phyloP scores from a whole-genome alignment of 306 rosid genomes.

The Prunus davidiana region DNA sequence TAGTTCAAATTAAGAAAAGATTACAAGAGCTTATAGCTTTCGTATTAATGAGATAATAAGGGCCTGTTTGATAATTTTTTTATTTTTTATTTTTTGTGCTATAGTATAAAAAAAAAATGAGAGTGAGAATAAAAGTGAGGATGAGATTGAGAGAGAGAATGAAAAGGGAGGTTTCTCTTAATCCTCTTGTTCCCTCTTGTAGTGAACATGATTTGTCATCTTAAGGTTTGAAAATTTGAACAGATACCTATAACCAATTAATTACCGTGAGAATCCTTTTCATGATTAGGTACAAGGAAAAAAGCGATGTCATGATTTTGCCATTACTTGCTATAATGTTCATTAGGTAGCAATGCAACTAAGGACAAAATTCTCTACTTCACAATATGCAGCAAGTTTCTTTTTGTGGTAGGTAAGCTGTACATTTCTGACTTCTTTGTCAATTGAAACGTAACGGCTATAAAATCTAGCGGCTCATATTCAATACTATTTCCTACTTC shows the following conservation, averaged over 20 bases:
- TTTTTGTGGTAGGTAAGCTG: not conserved
- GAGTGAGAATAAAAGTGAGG: too few species aligned
- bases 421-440: conserved; percentile 7
- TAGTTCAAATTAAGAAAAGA: too few species aligned
- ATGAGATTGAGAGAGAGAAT: too few species aligned
- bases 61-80: too few species aligned
- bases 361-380: not conserved
- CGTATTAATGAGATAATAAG: too few species aligned
- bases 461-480: not conserved
- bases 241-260: not conserved
- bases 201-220: too few species aligned
- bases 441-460: not conserved
- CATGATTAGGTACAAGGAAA: not conserved
- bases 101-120: too few species aligned
- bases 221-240: not conserved
- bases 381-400: not conserved
- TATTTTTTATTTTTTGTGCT: too few species aligned
- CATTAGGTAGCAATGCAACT: not conserved
- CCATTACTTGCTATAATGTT: too few species aligned
- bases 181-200: too few species aligned
- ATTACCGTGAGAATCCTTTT: not conserved
- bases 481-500: not conserved
- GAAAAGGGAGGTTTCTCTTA: fast-evolving
- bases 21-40: too few species aligned
- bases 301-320: not conserved